Evolutionary conservation across 208 protist species (phyloP).

Genomic region (Leishmania braziliensis): DNA sequence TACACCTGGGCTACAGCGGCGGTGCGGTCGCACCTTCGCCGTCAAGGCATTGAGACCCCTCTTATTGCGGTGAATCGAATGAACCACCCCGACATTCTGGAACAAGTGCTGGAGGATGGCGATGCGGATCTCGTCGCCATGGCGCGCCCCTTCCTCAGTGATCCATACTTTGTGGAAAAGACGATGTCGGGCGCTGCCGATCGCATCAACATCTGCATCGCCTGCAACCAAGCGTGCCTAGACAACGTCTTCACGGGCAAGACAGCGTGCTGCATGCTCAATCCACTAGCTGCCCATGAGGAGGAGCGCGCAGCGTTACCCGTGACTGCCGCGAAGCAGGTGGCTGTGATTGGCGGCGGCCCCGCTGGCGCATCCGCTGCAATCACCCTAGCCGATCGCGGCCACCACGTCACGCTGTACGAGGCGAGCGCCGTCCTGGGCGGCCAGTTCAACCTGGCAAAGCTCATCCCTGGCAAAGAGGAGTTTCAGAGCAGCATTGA

Average conservation of each 20-base stretch:
- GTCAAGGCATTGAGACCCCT: constrained; percentile 57
- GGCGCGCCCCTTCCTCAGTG: constrained; percentile 91
- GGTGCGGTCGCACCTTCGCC: constrained; percentile 52
- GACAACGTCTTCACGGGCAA: constrained; percentile 90
- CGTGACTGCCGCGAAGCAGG: constrained; percentile 44
- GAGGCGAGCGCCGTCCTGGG: constrained; percentile 76
- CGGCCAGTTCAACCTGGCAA: constrained; percentile 94
- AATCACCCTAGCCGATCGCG: constrained; percentile 81
- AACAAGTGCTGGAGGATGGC: constrained; percentile 71
- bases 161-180: constrained; percentile 91
- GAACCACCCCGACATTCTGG: constrained; percentile 86
- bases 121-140: constrained; percentile 93
- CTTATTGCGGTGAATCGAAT: constrained; percentile 93
- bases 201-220: constrained; percentile 94
- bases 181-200: constrained; percentile 48
- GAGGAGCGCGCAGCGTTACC: constrained; percentile 68
- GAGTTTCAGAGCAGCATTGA: constrained; percentile 89
- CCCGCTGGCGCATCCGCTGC: constrained; percentile 88
- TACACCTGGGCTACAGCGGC: constrained; percentile 81
- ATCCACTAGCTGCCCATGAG: constrained; percentile 90
- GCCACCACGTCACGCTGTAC: constrained; percentile 92
- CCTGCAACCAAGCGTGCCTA: constrained; percentile 94
- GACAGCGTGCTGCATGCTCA: constrained; percentile 90
- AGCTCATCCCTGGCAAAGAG: constrained; percentile 93
- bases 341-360: constrained; percentile 93